Percentiles rank a stretch among this genome's conserved stretches.
phyloP scores from a whole-genome alignment of 305 asterid genomes.

The Fraxinus xanthoxyloides region DNA sequence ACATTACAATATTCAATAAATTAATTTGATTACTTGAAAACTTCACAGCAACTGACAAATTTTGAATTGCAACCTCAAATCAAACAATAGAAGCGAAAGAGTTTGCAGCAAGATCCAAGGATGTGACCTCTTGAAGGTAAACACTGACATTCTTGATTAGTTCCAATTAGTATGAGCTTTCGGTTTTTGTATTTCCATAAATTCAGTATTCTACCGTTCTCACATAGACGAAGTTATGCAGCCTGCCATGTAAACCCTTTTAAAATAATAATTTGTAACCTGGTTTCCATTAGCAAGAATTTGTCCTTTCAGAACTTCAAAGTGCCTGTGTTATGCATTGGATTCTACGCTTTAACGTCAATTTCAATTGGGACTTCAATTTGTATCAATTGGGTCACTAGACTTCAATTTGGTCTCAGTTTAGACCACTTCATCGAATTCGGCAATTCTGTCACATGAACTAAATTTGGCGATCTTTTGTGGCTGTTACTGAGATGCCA shows the following conservation, averaged over 20 bases:
- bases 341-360: background rate
- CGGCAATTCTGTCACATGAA: background rate
- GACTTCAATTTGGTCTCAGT: background rate
- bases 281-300: background rate
- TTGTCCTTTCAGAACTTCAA: background rate
- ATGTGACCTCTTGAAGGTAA: background rate
- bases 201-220: background rate
- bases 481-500: background rate
- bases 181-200: background rate
- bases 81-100: background rate
- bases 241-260: background rate
- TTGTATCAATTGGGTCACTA: background rate
- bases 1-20: background rate
- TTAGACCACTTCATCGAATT: background rate
- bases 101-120: background rate
- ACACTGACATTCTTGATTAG: background rate
- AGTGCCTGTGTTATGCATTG: background rate
- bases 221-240: background rate
- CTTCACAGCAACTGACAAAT: background rate
- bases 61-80: conserved; percentile 4
- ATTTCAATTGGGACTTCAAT: background rate
- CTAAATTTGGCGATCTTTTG: background rate
- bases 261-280: background rate
- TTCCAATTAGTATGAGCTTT: background rate
- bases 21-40: background rate